These are phyloP conservation scores for Penicillium bialowiezense DNA, from an alignment of 495 filamentous ascomycete genomes.

Conservation along the genomic window DNA sequence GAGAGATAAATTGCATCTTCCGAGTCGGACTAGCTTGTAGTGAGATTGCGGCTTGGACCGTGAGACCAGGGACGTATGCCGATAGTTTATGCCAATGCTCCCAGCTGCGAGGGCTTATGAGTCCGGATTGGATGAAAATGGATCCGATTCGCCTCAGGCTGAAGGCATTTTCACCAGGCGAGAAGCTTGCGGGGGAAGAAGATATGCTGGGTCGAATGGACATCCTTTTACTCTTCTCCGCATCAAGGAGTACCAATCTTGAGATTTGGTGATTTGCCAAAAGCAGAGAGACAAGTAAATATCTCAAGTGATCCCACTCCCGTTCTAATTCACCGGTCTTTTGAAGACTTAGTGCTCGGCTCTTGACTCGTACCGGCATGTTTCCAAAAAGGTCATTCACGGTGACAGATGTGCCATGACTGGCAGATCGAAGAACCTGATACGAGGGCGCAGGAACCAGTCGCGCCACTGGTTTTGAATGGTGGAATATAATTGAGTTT, in stretches of 20 bases:
- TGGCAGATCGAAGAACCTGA: constrained; percentile 51
- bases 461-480: constrained; percentile 65
- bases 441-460: constrained; percentile 61
- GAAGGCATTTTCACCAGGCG: not conserved
- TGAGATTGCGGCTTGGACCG: constrained; percentile 67
- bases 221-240: constrained; percentile 28
- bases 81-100: constrained; percentile 65
- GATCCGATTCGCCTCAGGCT: constrained; percentile 41
- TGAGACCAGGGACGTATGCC: constrained; percentile 57
- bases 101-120: constrained; percentile 50
- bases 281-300: constrained; percentile 57
- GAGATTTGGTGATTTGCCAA: constrained; percentile 49
- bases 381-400: constrained; percentile 91
- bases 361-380: constrained; percentile 95
- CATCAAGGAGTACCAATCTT: constrained; percentile 36
- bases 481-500: constrained; percentile 70
- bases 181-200: not conserved
- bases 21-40: constrained; percentile 66
- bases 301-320: constrained; percentile 67
- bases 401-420: constrained; percentile 74
- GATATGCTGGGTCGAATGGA: constrained; percentile 22
- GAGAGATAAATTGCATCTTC: constrained; percentile 72
- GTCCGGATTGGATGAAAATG: constrained; percentile 62
- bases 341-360: constrained; percentile 52
- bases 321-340: constrained; percentile 57